phyloP scores from a whole-genome alignment of 2,329 filamentous ascomycete species.

The Aspergillus sp. region DNA sequence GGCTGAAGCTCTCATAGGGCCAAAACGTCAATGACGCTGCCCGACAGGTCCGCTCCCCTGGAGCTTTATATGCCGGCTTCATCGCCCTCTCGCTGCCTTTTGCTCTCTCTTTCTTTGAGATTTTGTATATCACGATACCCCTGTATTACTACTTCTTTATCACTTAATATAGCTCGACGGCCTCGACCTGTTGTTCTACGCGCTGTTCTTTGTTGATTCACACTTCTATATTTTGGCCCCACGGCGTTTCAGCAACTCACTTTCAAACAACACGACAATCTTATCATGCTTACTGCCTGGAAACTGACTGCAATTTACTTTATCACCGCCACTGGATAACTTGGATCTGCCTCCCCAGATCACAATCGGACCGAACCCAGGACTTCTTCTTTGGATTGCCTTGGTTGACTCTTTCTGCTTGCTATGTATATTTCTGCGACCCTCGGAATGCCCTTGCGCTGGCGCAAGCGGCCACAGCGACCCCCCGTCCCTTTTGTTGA shows the following conservation, averaged over 20 bases:
- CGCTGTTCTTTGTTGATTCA: slow-evolving; percentile 17
- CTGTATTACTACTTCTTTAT: slow-evolving; percentile 22
- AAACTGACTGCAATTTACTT: slow-evolving; percentile 26
- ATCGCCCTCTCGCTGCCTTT: slow-evolving; percentile 2
- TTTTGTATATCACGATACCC: slow-evolving; percentile 21
- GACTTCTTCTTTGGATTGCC: slow-evolving; percentile 14
- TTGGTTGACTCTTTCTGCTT: slow-evolving; percentile 14
- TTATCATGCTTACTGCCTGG: slow-evolving; percentile 30
- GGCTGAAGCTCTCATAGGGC: slow-evolving; percentile 29
- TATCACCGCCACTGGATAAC: slow-evolving; percentile 29
- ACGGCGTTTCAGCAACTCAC: slow-evolving; percentile 14
- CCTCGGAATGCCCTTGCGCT: slow-evolving; percentile 30
- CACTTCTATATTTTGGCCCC: slow-evolving; percentile 15
- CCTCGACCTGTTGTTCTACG: slow-evolving; percentile 5
- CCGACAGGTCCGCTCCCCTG: slow-evolving; percentile 26
- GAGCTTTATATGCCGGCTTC: slow-evolving; percentile 22
- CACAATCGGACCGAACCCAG: slow-evolving; percentile 8
- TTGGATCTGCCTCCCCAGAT: slow-evolving; percentile 5
- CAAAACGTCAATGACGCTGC: slow-evolving; percentile 25
- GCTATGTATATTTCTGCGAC: slow-evolving; percentile 14
- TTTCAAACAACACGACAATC: slow-evolving; percentile 19
- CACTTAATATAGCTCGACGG: slow-evolving; percentile 18
- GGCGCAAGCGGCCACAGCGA: slow-evolving; percentile 38
- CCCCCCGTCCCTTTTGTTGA: slow-evolving; percentile 52
- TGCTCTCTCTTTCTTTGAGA: slow-evolving; percentile 8